Evolutionary conservation across 2,329 filamentous ascomycete species (phyloP).

Genomic region (Claviceps cyperi): DNA sequence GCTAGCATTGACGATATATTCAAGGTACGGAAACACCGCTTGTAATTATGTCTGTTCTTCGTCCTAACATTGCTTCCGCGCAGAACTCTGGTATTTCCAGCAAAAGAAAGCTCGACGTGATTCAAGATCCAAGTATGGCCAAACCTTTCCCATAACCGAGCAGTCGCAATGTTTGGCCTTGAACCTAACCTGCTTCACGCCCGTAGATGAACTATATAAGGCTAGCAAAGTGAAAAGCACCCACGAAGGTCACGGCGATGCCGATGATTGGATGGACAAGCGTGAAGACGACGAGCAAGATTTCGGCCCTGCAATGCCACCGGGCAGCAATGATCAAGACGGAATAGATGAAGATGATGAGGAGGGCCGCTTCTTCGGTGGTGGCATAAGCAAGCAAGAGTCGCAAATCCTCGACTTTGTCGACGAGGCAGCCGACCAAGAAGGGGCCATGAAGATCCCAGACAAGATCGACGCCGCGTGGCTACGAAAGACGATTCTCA

Average conservation of each 20-base stretch:
- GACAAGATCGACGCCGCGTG: conserved; percentile 75
- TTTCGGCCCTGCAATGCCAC: conserved; percentile 30
- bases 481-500: conserved; percentile 67
- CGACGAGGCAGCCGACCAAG: conserved; percentile 34
- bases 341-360: conserved; percentile 57
- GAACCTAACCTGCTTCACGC: background rate
- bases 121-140: conserved; percentile 46
- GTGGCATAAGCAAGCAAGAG: conserved; percentile 70
- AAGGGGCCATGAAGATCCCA: conserved; percentile 22
- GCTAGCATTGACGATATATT: conserved; percentile 46
- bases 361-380: conserved; percentile 90
- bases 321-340: conserved; percentile 34
- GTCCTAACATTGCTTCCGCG: background rate
- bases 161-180: background rate
- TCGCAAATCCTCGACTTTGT: conserved; percentile 79
- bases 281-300: conserved; percentile 33
- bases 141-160: background rate
- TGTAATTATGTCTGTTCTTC: background rate
- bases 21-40: conserved; percentile 23
- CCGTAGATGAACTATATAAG: conserved; percentile 48
- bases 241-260: conserved; percentile 31
- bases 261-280: conserved; percentile 23
- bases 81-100: conserved; percentile 31
- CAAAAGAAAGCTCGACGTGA: conserved; percentile 50
- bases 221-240: conserved; percentile 34